Evolutionary conservation across 2,329 filamentous ascomycete species (phyloP), one percentile per base, ranked within the genome.

Genomic region (Cladobotryum protrusum): DNA sequence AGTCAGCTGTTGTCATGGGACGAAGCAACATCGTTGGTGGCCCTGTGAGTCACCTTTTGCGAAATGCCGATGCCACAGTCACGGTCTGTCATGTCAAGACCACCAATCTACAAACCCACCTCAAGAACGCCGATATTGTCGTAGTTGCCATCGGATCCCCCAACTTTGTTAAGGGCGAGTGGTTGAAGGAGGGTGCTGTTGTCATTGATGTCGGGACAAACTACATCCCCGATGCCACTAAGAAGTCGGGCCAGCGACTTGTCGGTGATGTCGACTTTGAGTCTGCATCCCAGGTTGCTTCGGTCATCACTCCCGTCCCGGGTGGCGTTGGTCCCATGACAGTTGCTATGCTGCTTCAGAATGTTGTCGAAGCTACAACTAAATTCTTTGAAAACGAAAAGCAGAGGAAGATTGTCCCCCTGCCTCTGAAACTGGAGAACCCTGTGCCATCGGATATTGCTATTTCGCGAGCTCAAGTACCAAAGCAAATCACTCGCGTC

Each of bases 261-360:
- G 92, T 97, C 6, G 93, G 93, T 53, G 93, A 99, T 67, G 93
- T 99, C 39, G 90, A 99, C 62, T 97, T 84, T 61, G 89, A 90
- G 46, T 83, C 87, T 40, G 92, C 92, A 14, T 79, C 78, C 14
- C 77, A 95, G 65, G 87, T 96, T 39, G 93, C 91, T 17, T 96
- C 91, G 2, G 81, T 87, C 62, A 96, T 99, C 63, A 99, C 93
- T 2, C 93, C 93, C 1, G 93, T 99, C 2, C 93, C 93, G 1
- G 93, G 93, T 50, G 93, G 93, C 68, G 93, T 99, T 52, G 93
- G 93, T 0, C 93, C 93, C 45, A 99, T 99, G 93, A 99, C 93
- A 3, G 91, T 99, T 56, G 93, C 93, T 53, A 99, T 99, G 93
- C 77, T 99, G 43, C 75, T 99, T 61, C 88, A 95, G 69, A 99